Evolutionary conservation across 2,329 filamentous ascomycete genomes (phyloP).

Genomic region (Neofusicoccum ribis): DNA sequence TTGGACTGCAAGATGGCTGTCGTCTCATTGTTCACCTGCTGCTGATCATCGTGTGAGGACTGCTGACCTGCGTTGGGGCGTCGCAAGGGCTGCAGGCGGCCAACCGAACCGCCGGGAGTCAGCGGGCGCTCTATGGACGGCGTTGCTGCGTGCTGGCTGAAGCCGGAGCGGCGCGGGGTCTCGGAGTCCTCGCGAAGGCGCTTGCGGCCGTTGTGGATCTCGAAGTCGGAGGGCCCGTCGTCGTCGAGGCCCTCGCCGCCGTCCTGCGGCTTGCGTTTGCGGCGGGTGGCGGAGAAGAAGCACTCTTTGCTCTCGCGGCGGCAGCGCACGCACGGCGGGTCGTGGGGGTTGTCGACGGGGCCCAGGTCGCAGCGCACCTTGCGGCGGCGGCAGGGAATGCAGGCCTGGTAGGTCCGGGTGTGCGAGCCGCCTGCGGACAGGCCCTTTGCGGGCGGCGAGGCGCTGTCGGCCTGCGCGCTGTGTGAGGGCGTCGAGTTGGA

Average conservation of each 20-base stretch:
- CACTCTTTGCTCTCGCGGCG: constrained; percentile 94
- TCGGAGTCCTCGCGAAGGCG: constrained; percentile 55
- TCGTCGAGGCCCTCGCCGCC: constrained; percentile 48
- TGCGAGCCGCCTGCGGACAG: constrained; percentile 26
- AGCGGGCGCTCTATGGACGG: constrained; percentile 52
- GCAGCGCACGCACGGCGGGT: constrained; percentile 91
- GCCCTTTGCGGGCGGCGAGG: constrained; percentile 17
- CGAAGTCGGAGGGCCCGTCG: constrained; percentile 59
- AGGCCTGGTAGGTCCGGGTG: constrained; percentile 45
- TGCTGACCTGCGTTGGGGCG: constrained; percentile 51
- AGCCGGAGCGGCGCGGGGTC: constrained; percentile 33
- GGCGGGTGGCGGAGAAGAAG: constrained; percentile 90
- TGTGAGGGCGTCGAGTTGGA: constrained; percentile 13
- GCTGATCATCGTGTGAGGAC: constrained; percentile 52
- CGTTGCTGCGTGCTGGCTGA: neutral
- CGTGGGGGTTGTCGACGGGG: constrained; percentile 88
- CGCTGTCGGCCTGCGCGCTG: constrained; percentile 1
- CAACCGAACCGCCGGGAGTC: constrained; percentile 66
- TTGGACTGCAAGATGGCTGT: constrained; percentile 59
- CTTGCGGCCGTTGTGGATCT: constrained; percentile 72
- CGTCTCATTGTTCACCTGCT: constrained; percentile 61
- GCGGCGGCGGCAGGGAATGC: constrained; percentile 56
- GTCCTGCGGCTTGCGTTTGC: constrained; percentile 75
- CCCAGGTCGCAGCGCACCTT: constrained; percentile 61
- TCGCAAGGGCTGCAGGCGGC: constrained; percentile 65